Evolutionary conservation across 73 alveolate species (phyloP), one percentile per base, ranked within the genome.

Genomic region (Paramecium sonneborni): DNA sequence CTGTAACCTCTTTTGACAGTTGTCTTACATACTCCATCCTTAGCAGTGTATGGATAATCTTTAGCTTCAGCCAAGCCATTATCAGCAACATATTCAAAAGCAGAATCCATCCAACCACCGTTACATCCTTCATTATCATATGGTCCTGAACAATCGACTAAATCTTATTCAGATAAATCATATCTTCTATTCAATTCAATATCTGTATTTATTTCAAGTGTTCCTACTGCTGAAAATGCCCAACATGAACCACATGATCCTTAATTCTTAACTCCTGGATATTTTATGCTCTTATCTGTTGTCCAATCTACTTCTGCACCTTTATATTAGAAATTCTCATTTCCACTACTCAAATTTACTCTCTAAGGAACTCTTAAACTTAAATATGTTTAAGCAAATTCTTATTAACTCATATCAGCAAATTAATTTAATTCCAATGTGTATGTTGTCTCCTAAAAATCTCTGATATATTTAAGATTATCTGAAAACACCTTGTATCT

Each of bases 71-170:
- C 92, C 38, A 89, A 24, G 12, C 93, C 94, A 18, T 67, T 57
- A 9, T 76, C 62, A 14, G 28, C 28, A 14, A 76, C 76, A 85
- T 94, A 96, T 23, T 94, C 90, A 93, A 93, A 94, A 26, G 97
- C 98, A 37, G 76, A 46, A 69, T 58, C 95, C 94, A 92, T 92
- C 93, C 92, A 92, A 52, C 98, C 98, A 70, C 98, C 98, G 72
- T 85, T 72, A 92, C 97, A 94, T 52, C 98, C 98, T 1, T 94
- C 68, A 86, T 95, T 93, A 7, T 97, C 97, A 52, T 52, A 91
- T 46, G 84, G 56, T 30, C 69, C 76, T 15, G 96, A 90, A 90
- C 98, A 97, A 90, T 97, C 99, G 68, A 96, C 97, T 20, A 95
- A 82, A 34, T 94, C 94, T 87, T 93, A 68, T 86, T 85, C 95